Percentiles rank a stretch among this genome's conserved stretches.
These are phyloP conservation scores for Fusarium pseudograminearum DNA, from an alignment of 2,329 filamentous ascomycete genomes.

Conservation along the genomic window DNA sequence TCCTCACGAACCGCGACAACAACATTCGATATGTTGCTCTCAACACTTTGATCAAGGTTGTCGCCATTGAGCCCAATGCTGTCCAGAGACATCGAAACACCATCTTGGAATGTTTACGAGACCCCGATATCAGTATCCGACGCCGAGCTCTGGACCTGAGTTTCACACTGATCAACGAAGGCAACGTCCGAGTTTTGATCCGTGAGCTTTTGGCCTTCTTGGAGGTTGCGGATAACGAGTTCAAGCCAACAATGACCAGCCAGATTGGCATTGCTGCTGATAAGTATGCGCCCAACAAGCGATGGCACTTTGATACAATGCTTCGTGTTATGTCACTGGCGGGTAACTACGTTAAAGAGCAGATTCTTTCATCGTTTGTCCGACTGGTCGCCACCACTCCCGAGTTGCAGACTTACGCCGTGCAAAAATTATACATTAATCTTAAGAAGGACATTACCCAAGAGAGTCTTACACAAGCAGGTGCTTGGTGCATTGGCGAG, in stretches of 20 bases:
- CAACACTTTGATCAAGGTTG: constrained; percentile 97
- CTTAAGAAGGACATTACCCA: constrained; percentile 98
- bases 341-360: constrained; percentile 97
- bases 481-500: constrained; percentile 97
- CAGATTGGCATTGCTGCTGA: constrained; percentile 98
- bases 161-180: constrained; percentile 97
- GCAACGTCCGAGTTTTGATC: constrained; percentile 93
- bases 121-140: constrained; percentile 98
- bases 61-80: constrained; percentile 96
- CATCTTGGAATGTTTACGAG: constrained; percentile 93
- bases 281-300: constrained; percentile 94
- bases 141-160: constrained; percentile 95
- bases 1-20: constrained; percentile 98
- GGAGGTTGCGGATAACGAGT: constrained; percentile 97
- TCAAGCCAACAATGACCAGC: constrained; percentile 98
- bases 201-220: constrained; percentile 94
- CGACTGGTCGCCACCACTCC: constrained; percentile 94
- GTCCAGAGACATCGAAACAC: constrained; percentile 98
- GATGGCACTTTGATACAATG: constrained; percentile 99
- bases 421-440: constrained; percentile 91
- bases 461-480: constrained; percentile 92
- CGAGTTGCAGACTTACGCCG: constrained; percentile 95
- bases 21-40: constrained; percentile 98
- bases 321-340: constrained; percentile 91
- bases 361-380: constrained; percentile 96